Evolutionary conservation across 2,329 filamentous ascomycete species (phyloP).

Genomic region (Xylaria sp.): DNA sequence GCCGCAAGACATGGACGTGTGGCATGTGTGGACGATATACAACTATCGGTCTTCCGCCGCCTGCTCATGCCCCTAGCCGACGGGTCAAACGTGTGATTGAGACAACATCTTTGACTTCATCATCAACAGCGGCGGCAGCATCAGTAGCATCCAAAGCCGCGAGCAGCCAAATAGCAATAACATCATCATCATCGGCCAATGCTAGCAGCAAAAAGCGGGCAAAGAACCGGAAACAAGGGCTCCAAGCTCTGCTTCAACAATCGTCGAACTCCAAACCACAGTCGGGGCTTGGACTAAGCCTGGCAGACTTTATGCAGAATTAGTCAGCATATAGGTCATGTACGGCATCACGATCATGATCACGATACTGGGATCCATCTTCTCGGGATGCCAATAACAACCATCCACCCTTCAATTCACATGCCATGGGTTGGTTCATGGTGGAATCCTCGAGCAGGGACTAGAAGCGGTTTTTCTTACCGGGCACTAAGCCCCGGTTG

Average conservation of each 20-base stretch:
- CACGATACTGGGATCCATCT: no score
- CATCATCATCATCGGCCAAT: slow-evolving; percentile 56
- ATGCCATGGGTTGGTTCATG: not conserved
- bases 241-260: slow-evolving; percentile 69
- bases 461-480: slow-evolving; percentile 16
- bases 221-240: slow-evolving; percentile 67
- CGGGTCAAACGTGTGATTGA: slow-evolving; percentile 34
- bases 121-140: not conserved
- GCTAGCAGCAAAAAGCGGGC: slow-evolving; percentile 69
- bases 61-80: slow-evolving; percentile 38
- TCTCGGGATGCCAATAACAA: not conserved
- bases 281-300: slow-evolving; percentile 52
- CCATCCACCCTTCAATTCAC: not conserved
- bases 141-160: slow-evolving; percentile 32
- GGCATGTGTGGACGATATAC: slow-evolving; percentile 53
- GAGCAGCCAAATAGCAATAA: no score
- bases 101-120: not conserved
- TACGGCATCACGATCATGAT: no score
- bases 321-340: no score
- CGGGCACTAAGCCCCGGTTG: slow-evolving; percentile 14
- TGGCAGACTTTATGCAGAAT: slow-evolving; percentile 61
- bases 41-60: slow-evolving; percentile 47
- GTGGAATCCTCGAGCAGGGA: slow-evolving; percentile 16
- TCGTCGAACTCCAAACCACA: slow-evolving; percentile 43
- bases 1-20: slow-evolving; percentile 51